Evolutionary conservation across 768 basidiomycete species (phyloP).

Genomic region (Hericium alpestre): DNA sequence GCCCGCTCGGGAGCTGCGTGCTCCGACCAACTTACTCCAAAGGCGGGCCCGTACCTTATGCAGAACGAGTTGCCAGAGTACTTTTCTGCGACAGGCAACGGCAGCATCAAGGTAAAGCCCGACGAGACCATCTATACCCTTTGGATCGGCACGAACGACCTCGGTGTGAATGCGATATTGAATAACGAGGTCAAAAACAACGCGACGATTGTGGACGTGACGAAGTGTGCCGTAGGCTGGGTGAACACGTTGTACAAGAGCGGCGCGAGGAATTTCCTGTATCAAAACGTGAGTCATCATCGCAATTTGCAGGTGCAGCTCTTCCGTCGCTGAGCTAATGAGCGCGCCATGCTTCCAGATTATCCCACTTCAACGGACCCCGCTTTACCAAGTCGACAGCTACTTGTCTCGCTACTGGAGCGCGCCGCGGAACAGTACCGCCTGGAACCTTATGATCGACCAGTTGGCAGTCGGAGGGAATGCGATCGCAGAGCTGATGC

Average conservation of each 20-base stretch:
- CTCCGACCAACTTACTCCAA: slow-evolving; percentile 48
- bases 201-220: slow-evolving; percentile 49
- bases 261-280: slow-evolving; percentile 58
- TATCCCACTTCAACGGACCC: slow-evolving; percentile 22
- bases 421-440: slow-evolving; percentile 21
- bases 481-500: slow-evolving; percentile 17
- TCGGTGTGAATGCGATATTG: slow-evolving; percentile 43
- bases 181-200: slow-evolving; percentile 32
- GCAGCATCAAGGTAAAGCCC: slow-evolving; percentile 27
- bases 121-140: slow-evolving; percentile 49
- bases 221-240: slow-evolving; percentile 49
- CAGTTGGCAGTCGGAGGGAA: slow-evolving; percentile 22
- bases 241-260: slow-evolving; percentile 42
- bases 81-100: slow-evolving; percentile 32
- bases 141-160: slow-evolving; percentile 54
- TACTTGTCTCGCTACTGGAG: slow-evolving; percentile 26
- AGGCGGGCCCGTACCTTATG: slow-evolving; percentile 48
- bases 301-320: not conserved
- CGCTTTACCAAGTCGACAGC: slow-evolving; percentile 22
- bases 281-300: slow-evolving; percentile 45
- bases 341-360: slow-evolving; percentile 15
- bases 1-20: slow-evolving; percentile 57
- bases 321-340: not conserved
- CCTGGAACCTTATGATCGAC: slow-evolving; percentile 24
- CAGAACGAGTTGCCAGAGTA: slow-evolving; percentile 48